Evolutionary conservation across 2,329 filamentous ascomycete genomes (phyloP).

Genomic region (Exophiala calicioides): DNA sequence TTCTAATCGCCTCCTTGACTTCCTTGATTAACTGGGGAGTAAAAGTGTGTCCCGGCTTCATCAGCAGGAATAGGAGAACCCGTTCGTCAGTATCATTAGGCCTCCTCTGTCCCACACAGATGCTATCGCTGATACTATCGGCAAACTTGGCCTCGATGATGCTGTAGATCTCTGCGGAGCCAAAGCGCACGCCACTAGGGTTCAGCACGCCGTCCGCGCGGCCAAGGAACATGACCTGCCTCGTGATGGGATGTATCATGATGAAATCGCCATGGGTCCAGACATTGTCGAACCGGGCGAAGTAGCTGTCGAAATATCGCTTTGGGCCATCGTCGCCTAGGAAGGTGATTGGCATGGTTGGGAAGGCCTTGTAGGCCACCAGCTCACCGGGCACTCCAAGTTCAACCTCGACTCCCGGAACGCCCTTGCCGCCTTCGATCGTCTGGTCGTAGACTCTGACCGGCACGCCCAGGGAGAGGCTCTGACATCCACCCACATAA

Average conservation of each 20-base stretch:
- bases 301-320: constrained; percentile 52
- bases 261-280: constrained; percentile 87
- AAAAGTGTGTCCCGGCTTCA: constrained; percentile 61
- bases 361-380: constrained; percentile 69
- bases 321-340: constrained; percentile 57
- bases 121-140: constrained; percentile 65
- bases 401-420: constrained; percentile 54
- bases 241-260: constrained; percentile 66
- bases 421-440: constrained; percentile 39
- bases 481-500: constrained; percentile 59
- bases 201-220: constrained; percentile 61
- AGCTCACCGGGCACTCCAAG: constrained; percentile 73
- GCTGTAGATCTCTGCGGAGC: constrained; percentile 94
- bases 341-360: constrained; percentile 71
- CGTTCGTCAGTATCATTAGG: constrained; percentile 59
- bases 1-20: constrained; percentile 66
- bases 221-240: constrained; percentile 66
- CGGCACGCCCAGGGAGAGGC: constrained; percentile 54
- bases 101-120: constrained; percentile 76
- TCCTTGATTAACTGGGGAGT: constrained; percentile 56
- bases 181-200: constrained; percentile 86
- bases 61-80: constrained; percentile 61
- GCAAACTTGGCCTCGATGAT: constrained; percentile 66
- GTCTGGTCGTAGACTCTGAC: constrained; percentile 52
- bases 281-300: constrained; percentile 48